Conservation (phyloP, 345 rosid species). For the Anacardium occidentale region DNA sequence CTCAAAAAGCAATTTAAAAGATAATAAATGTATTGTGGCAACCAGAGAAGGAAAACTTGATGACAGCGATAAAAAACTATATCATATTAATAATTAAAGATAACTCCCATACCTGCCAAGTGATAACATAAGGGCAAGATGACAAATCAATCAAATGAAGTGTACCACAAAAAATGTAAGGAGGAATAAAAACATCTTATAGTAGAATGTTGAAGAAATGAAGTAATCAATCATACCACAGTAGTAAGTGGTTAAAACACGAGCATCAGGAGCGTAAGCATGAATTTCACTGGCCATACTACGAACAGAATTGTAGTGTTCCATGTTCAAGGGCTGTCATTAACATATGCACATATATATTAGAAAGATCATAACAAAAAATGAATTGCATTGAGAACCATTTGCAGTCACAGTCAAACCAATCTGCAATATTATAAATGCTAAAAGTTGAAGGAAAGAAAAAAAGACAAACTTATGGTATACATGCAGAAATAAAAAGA, state of each 20-base stretch:
- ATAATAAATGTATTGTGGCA: neutral
- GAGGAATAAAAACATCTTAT: neutral
- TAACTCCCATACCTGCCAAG: neutral
- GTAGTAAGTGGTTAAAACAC: slow-evolving; percentile 88
- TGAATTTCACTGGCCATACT: slow-evolving; percentile 83
- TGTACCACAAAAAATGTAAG: neutral
- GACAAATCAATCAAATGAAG: slow-evolving; percentile 13
- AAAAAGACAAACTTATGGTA: neutral
- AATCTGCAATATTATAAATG: neutral
- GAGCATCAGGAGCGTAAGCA: slow-evolving; percentile 92
- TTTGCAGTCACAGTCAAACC: slow-evolving; percentile 7
- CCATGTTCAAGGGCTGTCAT: slow-evolving; percentile 87
- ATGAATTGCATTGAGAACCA: slow-evolving; percentile 7
- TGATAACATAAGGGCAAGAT: slow-evolving; percentile 3
- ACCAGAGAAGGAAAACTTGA: slow-evolving; percentile 8
- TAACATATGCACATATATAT: slow-evolving; percentile 14
- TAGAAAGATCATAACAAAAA: neutral
- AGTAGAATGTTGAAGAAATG: neutral
- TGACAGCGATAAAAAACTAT: neutral
- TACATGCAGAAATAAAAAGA: neutral
- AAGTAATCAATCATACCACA: slow-evolving; percentile 52
- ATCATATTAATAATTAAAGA: neutral
- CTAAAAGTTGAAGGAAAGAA: neutral
- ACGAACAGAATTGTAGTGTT: slow-evolving; percentile 76
- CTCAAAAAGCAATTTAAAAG: neutral